Percentiles rank a stretch among this genome's conserved stretches.
Evolutionary conservation across 2,329 filamentous ascomycete genomes (phyloP).

Genomic region (Penicillium crustosum): DNA sequence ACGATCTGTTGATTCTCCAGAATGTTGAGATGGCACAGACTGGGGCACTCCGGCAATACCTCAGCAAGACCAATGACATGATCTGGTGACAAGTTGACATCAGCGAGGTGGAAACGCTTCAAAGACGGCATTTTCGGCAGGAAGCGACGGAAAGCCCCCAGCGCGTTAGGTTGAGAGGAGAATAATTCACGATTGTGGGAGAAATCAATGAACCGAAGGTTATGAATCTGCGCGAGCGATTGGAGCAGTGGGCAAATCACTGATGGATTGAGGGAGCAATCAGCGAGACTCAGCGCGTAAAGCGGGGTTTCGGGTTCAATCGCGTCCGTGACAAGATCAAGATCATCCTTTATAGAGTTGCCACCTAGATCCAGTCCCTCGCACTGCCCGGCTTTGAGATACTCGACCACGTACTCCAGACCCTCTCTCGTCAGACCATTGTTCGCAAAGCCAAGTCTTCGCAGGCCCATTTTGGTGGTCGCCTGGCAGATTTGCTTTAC

Average conservation of each 20-base stretch:
- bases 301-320: slow-evolving; percentile 55
- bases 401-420: slow-evolving; percentile 72
- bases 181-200: slow-evolving; percentile 87
- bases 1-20: slow-evolving; percentile 68
- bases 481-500: slow-evolving; percentile 78
- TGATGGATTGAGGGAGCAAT: slow-evolving; percentile 74
- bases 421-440: slow-evolving; percentile 75
- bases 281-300: slow-evolving; percentile 81
- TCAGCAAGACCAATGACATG: slow-evolving; percentile 91
- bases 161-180: slow-evolving; percentile 67
- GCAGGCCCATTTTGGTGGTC: slow-evolving; percentile 72
- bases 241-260: slow-evolving; percentile 75
- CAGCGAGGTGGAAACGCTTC: slow-evolving; percentile 81
- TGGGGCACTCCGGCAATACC: slow-evolving; percentile 77
- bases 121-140: slow-evolving; percentile 74
- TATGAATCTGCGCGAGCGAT: slow-evolving; percentile 65
- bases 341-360: slow-evolving; percentile 65
- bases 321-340: slow-evolving; percentile 43
- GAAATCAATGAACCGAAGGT: slow-evolving; percentile 85
- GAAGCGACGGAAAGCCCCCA: slow-evolving; percentile 75
- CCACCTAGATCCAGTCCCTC: slow-evolving; percentile 87
- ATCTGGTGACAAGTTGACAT: slow-evolving; percentile 79
- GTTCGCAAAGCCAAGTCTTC: slow-evolving; percentile 76
- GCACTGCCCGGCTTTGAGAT: slow-evolving; percentile 72
- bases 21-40: slow-evolving; percentile 81